Conservation (phyloP, 352 stramenopile genomes). For the Globisporangium cederbergense region DNA sequence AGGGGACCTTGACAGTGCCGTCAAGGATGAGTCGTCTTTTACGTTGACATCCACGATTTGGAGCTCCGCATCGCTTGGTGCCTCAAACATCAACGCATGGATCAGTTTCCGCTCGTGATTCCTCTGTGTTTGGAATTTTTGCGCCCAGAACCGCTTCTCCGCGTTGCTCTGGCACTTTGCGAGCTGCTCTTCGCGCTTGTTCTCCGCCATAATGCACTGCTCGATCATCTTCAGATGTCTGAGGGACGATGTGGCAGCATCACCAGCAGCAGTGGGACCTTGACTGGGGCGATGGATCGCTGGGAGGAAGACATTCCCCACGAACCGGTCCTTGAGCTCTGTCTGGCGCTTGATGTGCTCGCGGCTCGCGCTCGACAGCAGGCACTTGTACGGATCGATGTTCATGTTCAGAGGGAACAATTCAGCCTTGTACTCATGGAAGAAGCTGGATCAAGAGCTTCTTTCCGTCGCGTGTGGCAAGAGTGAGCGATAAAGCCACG, state of each 20-base stretch:
- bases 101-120: constrained; percentile 54
- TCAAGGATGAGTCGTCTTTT: neutral
- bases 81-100: constrained; percentile 50
- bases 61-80: constrained; percentile 25
- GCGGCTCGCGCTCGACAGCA: constrained; percentile 42
- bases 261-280: neutral
- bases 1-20: neutral
- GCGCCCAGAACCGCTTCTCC: constrained; percentile 42
- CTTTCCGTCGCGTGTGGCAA: too few species aligned
- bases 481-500: neutral
- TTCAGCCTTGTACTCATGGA: neutral
- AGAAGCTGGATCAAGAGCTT: neutral
- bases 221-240: constrained; percentile 72
- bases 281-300: constrained; percentile 35
- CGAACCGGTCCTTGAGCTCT: constrained; percentile 39
- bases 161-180: constrained; percentile 43
- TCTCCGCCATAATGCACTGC: constrained; percentile 70
- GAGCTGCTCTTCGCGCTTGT: constrained; percentile 57
- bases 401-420: constrained; percentile 15
- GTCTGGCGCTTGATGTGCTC: constrained; percentile 40
- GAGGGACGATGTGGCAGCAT: constrained; percentile 24
- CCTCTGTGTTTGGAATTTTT: constrained; percentile 57
- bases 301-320: constrained; percentile 65
- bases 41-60: constrained; percentile 31
- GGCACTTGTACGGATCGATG: constrained; percentile 38